Percentiles rank a stretch among this genome's conserved stretches.
Conservation (phyloP, 192 early-diverging fungal species). For the Coemansia aciculifera region DNA sequence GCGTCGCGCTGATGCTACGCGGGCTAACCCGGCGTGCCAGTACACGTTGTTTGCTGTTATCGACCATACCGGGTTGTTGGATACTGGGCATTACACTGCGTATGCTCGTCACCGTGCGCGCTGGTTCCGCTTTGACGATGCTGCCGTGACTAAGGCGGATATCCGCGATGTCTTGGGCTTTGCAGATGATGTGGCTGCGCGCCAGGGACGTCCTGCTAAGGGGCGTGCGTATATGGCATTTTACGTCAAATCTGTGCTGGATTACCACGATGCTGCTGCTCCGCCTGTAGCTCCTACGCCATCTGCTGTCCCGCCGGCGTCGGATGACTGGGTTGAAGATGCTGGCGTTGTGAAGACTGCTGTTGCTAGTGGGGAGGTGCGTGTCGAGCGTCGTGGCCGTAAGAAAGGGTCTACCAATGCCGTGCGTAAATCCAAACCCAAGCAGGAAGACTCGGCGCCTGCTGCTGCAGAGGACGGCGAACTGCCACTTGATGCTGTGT, state of each 20-base stretch:
- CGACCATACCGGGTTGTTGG: constrained; percentile 85
- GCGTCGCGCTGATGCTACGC: constrained; percentile 34
- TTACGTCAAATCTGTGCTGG: constrained; percentile 70
- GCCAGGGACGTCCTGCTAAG: constrained; percentile 47
- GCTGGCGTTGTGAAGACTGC: background rate
- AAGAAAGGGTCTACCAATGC: constrained; percentile 51
- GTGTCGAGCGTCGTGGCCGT: constrained; percentile 47
- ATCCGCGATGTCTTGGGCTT: constrained; percentile 71
- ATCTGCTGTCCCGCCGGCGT: background rate
- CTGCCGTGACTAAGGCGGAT: constrained; percentile 65
- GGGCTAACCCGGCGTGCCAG: constrained; percentile 66
- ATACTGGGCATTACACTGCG: constrained; percentile 95
- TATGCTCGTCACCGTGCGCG: constrained; percentile 73
- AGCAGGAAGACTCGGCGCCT: background rate
- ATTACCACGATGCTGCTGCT: constrained; percentile 57
- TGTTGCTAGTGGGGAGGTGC: constrained; percentile 29
- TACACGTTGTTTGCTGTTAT: constrained; percentile 92
- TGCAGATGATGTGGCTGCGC: constrained; percentile 60
- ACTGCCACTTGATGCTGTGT: constrained; percentile 3
- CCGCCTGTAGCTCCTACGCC: background rate
- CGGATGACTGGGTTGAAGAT: background rate
- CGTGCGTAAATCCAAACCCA: background rate
- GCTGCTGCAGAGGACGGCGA: constrained; percentile 12
- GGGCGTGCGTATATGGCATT: constrained; percentile 79
- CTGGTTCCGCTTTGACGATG: constrained; percentile 93